Evolutionary conservation across 1,284 basidiomycete genomes (phyloP).

Genomic region (Cutaneotrichosporon sp.): DNA sequence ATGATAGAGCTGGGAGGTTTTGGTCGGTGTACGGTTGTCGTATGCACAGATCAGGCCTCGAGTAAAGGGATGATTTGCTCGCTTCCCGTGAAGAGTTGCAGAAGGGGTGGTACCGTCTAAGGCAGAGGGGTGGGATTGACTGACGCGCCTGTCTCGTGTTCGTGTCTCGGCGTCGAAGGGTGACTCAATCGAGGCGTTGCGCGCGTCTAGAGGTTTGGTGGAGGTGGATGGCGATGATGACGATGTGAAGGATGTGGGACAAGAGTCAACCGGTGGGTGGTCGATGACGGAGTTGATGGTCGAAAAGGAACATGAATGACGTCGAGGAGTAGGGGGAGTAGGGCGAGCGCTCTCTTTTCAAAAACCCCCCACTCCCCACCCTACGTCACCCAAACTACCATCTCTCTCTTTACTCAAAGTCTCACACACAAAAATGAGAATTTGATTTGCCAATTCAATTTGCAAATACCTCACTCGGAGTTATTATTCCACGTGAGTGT

Average conservation of each 20-base stretch:
- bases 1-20: neutral
- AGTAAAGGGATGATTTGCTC: neutral
- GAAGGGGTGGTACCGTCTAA: neutral
- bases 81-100: neutral
- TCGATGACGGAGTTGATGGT: constrained; percentile 3
- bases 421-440: constrained; percentile 1
- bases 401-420: neutral
- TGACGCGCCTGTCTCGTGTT: neutral
- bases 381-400: neutral
- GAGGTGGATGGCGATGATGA: constrained; percentile 13
- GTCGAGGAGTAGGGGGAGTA: neutral
- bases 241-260: constrained; percentile 7
- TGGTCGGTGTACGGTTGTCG: neutral
- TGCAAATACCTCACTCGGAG: neutral
- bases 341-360: neutral
- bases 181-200: neutral
- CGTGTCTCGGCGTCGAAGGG: neutral
- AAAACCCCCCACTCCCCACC: neutral
- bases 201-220: neutral
- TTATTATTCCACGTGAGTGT: constrained; percentile 8
- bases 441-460: neutral
- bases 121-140: neutral
- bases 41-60: neutral
- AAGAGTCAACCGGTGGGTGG: neutral
- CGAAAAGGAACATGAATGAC: constrained; percentile 7